Percentiles rank a stretch among this genome's conserved stretches.
These are phyloP conservation scores for Vicia villosa DNA, from an alignment of 306 rosid species.

Conservation along the genomic window DNA sequence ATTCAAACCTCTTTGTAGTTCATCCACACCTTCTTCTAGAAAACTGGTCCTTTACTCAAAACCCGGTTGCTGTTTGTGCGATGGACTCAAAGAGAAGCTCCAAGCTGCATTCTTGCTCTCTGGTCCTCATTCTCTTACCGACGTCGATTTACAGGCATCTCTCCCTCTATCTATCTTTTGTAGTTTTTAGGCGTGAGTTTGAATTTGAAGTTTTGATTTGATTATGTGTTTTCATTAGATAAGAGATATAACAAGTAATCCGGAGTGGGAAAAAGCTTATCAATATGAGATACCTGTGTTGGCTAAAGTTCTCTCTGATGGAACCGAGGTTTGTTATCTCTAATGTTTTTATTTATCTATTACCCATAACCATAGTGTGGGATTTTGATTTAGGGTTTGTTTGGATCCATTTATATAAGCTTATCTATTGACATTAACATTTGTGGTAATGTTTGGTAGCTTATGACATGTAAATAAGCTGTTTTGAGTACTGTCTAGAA, in stretches of 20 bases:
- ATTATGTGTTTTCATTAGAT: constrained; percentile 51
- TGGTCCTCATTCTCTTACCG: constrained; percentile 72
- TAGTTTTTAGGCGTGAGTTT: background rate
- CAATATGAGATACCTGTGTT: constrained; percentile 92
- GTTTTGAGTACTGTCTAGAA: too few relatives aligned
- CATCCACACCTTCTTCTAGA: constrained; percentile 55
- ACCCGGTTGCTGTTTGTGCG: constrained; percentile 97
- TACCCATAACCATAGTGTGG: too few relatives aligned
- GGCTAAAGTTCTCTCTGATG: constrained; percentile 76
- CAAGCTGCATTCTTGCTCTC: constrained; percentile 68
- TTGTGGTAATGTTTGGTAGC: too few relatives aligned
- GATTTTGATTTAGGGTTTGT: too few relatives aligned
- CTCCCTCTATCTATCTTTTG: background rate
- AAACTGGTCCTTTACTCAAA: constrained; percentile 84
- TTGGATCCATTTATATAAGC: too few relatives aligned
- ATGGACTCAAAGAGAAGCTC: constrained; percentile 96
- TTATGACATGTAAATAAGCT: too few relatives aligned
- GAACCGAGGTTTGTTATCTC: constrained; percentile 79
- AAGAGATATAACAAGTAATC: constrained; percentile 81
- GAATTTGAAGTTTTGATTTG: constrained; percentile 8
- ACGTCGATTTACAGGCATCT: constrained; percentile 62
- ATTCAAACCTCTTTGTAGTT: constrained; percentile 42
- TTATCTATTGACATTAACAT: too few relatives aligned
- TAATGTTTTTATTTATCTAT: too few relatives aligned
- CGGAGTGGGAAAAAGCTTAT: constrained; percentile 82